phyloP scores from a whole-genome alignment of 768 basidiomycete genomes.

The Kwoniella bestiolae region DNA sequence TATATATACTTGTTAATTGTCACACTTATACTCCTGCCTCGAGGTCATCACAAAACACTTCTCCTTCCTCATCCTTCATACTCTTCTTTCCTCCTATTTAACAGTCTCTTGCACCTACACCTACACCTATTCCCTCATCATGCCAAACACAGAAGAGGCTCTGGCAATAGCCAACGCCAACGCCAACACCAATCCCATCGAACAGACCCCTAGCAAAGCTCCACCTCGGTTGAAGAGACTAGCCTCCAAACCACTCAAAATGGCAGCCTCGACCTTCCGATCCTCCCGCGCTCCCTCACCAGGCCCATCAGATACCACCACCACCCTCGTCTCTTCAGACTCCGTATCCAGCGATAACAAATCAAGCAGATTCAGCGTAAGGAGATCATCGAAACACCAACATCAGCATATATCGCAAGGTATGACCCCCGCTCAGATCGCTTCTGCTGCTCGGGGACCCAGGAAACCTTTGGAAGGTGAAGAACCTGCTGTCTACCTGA shows the following conservation, averaged over 20 bases:
- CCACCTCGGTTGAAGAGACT: conserved; percentile 37
- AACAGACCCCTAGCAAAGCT: not conserved
- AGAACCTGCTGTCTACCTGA: conserved; percentile 47
- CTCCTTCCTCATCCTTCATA: not conserved
- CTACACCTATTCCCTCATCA: not conserved
- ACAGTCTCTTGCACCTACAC: not conserved
- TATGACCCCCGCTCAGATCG: conserved; percentile 35
- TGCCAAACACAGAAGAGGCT: conserved; percentile 15
- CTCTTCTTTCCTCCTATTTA: conserved; percentile 5
- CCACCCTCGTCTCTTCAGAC: not conserved
- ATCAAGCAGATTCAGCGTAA: not conserved
- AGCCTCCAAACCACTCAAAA: conserved; percentile 51
- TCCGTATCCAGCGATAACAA: not conserved
- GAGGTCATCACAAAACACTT: not conserved
- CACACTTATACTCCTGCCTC: not conserved
- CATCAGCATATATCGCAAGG: conserved; percentile 13
- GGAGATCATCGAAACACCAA: conserved; percentile 18
- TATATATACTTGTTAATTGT: not conserved
- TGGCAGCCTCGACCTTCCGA: conserved; percentile 46
- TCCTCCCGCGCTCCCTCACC: conserved; percentile 10
- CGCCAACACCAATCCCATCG: not conserved
- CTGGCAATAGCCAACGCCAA: conserved; percentile 5
- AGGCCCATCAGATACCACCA: conserved; percentile 4
- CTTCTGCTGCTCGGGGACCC: conserved; percentile 45
- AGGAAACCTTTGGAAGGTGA: conserved; percentile 55